Evolutionary conservation across 495 filamentous ascomycete genomes (phyloP).

Genomic region (Hypoxylon fragiforme): DNA sequence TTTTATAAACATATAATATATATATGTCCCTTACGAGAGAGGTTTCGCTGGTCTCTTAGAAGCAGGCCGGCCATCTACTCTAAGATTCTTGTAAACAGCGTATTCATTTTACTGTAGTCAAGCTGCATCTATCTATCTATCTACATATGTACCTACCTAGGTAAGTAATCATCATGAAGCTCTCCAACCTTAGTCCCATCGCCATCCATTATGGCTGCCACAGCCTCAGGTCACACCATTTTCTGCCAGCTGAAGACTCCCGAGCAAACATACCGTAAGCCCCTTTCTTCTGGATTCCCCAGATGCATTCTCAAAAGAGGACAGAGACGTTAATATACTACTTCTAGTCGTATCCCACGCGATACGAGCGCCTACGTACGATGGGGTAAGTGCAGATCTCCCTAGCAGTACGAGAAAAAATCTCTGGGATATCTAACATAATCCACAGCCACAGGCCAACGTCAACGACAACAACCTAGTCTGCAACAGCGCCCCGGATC

Average conservation of each 20-base stretch:
- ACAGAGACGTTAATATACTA: constrained; percentile 4
- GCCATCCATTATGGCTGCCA: constrained; percentile 24
- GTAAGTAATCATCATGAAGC: constrained; percentile 30
- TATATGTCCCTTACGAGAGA: too few species aligned
- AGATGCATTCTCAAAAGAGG: too few species aligned
- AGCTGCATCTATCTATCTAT: too few species aligned
- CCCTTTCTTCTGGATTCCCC: too few species aligned
- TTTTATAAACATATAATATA: too few species aligned
- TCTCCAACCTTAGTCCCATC: constrained; percentile 13
- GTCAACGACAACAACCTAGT: constrained; percentile 53
- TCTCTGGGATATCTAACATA: background rate
- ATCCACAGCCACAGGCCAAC: constrained; percentile 51
- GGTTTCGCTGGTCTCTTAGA: too few species aligned
- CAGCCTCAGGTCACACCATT: constrained; percentile 48
- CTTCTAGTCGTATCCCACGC: constrained; percentile 35
- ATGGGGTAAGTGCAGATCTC: constrained; percentile 34
- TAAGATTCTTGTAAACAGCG: too few species aligned
- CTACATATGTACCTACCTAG: too few species aligned
- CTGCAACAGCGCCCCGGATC: constrained; percentile 62
- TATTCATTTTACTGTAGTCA: too few species aligned
- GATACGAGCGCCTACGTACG: constrained; percentile 46
- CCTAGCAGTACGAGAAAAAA: background rate
- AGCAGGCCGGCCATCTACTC: too few species aligned
- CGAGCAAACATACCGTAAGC: constrained; percentile 31
- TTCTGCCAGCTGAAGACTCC: constrained; percentile 45